A percentile compares a stretch with the other conserved stretches of the same genome.
These are phyloP conservation scores for Cercospora sp. DNA, from an alignment of 2,329 filamentous ascomycete genomes.

Conservation along the genomic window DNA sequence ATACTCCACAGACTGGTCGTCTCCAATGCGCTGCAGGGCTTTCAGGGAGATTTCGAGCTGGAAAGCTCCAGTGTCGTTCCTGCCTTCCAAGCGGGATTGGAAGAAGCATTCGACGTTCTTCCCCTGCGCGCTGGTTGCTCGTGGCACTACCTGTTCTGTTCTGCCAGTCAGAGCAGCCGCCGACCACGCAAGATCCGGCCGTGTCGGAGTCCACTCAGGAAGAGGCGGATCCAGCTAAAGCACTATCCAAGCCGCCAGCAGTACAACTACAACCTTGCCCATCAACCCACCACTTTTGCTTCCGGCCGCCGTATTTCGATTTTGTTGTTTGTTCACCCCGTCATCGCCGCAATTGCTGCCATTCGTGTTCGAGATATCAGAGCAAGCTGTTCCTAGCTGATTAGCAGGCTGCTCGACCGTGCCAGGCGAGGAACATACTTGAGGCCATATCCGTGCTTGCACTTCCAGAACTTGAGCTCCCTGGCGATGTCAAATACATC, in stretches of 20 bases:
- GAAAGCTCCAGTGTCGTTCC: background rate
- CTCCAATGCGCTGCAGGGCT: background rate
- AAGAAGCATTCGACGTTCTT: background rate
- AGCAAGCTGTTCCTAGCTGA: background rate
- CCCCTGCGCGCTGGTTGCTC: no score
- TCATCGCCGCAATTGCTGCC: background rate
- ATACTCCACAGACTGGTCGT: background rate
- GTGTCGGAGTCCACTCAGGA: no score
- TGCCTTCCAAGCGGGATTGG: background rate
- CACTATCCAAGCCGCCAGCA: background rate
- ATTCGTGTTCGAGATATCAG: background rate
- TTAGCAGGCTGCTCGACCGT: background rate
- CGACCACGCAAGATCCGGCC: background rate
- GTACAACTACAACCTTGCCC: background rate
- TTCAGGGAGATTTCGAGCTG: background rate
- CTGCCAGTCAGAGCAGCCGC: background rate
- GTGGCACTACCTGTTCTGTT: background rate
- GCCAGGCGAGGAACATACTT: background rate
- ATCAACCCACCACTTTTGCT: background rate
- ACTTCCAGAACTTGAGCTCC: background rate
- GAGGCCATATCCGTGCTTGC: background rate
- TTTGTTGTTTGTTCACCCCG: background rate
- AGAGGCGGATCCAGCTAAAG: background rate
- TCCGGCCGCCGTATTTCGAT: background rate
- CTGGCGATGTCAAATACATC: slow-evolving; percentile 1